Percentiles rank a stretch among this genome's conserved stretches.
These are phyloP conservation scores for Lasiosphaeria miniovina DNA, from an alignment of 495 filamentous ascomycete species.

Conservation along the genomic window DNA sequence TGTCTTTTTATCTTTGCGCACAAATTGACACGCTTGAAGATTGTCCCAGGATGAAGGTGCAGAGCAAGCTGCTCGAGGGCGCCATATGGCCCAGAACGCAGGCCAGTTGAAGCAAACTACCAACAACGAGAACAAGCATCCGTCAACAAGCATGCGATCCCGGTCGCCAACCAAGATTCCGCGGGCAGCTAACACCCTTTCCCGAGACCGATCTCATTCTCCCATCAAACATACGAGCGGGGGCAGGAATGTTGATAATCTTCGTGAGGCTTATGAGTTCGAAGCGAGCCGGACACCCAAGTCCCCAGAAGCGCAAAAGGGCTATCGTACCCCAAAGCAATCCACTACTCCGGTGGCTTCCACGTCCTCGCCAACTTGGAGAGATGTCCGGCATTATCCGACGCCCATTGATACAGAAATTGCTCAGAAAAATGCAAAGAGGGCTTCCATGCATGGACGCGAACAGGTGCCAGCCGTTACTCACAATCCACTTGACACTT, in stretches of 20 bases:
- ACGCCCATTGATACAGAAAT: constrained; percentile 16
- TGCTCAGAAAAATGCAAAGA: constrained; percentile 13
- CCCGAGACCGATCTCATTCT: constrained; percentile 22
- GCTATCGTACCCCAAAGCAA: no score
- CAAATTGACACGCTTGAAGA: constrained; percentile 1
- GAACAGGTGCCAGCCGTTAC: constrained; percentile 3
- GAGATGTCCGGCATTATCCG: not conserved
- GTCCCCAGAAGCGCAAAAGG: constrained; percentile 11
- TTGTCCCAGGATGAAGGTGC: constrained; percentile 14
- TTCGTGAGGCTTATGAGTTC: constrained; percentile 1
- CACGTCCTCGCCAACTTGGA: not conserved
- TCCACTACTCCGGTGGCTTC: not conserved
- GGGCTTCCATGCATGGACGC: not conserved
- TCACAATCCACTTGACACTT: constrained; percentile 5
- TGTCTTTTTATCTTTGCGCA: no score
- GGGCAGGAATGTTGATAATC: no score
- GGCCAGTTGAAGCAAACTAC: not conserved
- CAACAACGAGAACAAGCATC: constrained; percentile 7
- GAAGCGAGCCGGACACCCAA: not conserved
- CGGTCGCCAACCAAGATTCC: constrained; percentile 19
- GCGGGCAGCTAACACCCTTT: constrained; percentile 1
- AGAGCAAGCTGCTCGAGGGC: not conserved
- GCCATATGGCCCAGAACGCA: not conserved
- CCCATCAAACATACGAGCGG: constrained; percentile 14
- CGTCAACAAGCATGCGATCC: constrained; percentile 12